A percentile compares a stretch with the other conserved stretches of the same genome.
Conservation (phyloP, 345 rosid genomes). For the Citrus mangshanensis region DNA sequence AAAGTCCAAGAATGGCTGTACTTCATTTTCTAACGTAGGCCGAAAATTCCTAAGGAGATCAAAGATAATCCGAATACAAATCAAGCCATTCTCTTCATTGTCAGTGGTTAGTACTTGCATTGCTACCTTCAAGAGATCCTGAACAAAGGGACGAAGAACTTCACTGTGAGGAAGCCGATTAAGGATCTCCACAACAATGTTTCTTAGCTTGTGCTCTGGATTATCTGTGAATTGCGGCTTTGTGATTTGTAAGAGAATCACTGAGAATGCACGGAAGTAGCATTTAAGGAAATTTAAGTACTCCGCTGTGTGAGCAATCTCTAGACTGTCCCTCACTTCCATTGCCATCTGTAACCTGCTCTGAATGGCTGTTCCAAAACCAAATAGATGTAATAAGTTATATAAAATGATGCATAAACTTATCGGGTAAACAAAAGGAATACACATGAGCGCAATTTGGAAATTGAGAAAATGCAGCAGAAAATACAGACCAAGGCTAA, state of each 20-base stretch:
- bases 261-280: conserved; percentile 90
- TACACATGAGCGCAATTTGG: not conserved
- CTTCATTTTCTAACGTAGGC: conserved; percentile 87
- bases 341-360: conserved; percentile 83
- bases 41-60: conserved; percentile 94
- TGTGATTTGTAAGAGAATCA: conserved; percentile 67
- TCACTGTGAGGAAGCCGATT: conserved; percentile 96
- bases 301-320: conserved; percentile 97
- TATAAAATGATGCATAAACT: not conserved
- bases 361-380: conserved; percentile 58
- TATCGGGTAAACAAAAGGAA: not conserved
- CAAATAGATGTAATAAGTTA: not conserved
- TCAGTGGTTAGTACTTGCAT: conserved; percentile 96
- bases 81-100: conserved; percentile 94
- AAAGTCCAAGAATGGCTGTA: conserved; percentile 93
- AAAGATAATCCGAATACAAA: conserved; percentile 90
- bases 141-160: conserved; percentile 98
- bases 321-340: conserved; percentile 96
- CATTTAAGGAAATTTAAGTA: conserved; percentile 91
- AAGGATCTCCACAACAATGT: conserved; percentile 89
- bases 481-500: no score
- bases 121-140: conserved; percentile 90
- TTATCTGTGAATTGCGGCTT: conserved; percentile 81
- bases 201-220: conserved; percentile 86
- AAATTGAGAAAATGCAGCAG: not conserved